Evolutionary conservation across 148 eudicot species (phyloP).

Genomic region (Fallopia convolvulus): DNA sequence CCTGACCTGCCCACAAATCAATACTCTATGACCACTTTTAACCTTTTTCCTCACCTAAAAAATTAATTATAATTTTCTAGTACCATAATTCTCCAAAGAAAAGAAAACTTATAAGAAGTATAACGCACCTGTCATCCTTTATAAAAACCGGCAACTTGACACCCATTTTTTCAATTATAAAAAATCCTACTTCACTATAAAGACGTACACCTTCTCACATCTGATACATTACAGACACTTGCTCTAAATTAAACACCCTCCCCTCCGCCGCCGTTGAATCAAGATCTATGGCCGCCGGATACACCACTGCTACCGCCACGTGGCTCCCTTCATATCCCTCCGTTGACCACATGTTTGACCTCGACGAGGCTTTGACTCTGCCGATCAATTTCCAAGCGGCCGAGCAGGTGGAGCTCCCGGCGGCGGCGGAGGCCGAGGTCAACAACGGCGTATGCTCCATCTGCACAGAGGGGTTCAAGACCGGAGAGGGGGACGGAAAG

Average conservation of each 20-base stretch:
- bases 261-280: not conserved
- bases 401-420: not conserved
- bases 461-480: conserved; percentile 23
- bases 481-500: conserved; percentile 14
- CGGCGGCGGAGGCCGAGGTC: not conserved
- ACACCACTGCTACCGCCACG: not conserved
- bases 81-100: too few relatives aligned
- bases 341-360: conserved; percentile 20
- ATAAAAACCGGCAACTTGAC: not conserved
- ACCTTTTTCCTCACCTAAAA: too few relatives aligned
- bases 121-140: too few relatives aligned
- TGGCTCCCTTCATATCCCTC: not conserved
- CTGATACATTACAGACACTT: not conserved
- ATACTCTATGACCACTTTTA: too few relatives aligned
- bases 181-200: not conserved
- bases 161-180: not conserved
- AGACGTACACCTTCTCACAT: not conserved
- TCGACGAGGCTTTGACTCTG: conserved; percentile 23
- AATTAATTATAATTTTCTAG: too few relatives aligned
- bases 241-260: not conserved
- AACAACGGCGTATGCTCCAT: conserved; percentile 20
- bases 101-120: too few relatives aligned
- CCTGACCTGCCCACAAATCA: too few relatives aligned
- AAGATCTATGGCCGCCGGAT: not conserved
- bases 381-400: not conserved